Conservation (phyloP, 805 yeast species). For the Cyberlindnera maritima region DNA sequence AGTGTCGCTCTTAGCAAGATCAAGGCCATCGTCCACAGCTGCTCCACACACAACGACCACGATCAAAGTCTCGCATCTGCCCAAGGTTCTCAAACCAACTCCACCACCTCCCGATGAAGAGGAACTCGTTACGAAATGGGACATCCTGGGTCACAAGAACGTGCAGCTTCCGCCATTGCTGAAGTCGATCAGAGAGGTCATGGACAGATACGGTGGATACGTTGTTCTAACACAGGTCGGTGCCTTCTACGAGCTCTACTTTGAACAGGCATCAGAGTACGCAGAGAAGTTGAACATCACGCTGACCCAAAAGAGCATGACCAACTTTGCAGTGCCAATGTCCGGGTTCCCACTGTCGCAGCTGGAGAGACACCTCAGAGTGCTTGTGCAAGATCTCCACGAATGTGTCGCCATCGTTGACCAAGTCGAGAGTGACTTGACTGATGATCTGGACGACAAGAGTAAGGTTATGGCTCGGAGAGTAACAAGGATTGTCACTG, state of each 20-base stretch:
- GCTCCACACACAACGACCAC: not conserved
- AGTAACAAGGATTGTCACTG: constrained; percentile 78
- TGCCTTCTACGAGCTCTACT: constrained; percentile 82
- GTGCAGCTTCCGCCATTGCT: constrained; percentile 34
- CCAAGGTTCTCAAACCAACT: not conserved
- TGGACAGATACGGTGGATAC: constrained; percentile 46
- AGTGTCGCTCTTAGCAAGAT: not conserved
- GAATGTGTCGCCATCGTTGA: constrained; percentile 82
- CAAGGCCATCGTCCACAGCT: not conserved
- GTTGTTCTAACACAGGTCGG: constrained; percentile 82
- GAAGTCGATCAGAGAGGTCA: constrained; percentile 35
- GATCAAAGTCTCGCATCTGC: constrained; percentile 1
- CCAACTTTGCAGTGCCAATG: constrained; percentile 57
- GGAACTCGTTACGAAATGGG: not conserved
- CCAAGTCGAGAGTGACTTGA: constrained; percentile 48
- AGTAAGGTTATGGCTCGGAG: constrained; percentile 53
- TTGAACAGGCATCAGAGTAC: constrained; percentile 77
- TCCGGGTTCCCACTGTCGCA: constrained; percentile 86
- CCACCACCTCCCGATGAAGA: not conserved
- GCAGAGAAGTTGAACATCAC: constrained; percentile 73
- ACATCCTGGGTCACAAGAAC: not conserved
- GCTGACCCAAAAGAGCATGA: constrained; percentile 54
- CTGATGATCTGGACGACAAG: constrained; percentile 30
- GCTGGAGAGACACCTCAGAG: constrained; percentile 67
- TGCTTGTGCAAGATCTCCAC: constrained; percentile 67